These are phyloP conservation scores for Eustoma russellianum DNA, from an alignment of 257 asterid species.

Conservation along the genomic window DNA sequence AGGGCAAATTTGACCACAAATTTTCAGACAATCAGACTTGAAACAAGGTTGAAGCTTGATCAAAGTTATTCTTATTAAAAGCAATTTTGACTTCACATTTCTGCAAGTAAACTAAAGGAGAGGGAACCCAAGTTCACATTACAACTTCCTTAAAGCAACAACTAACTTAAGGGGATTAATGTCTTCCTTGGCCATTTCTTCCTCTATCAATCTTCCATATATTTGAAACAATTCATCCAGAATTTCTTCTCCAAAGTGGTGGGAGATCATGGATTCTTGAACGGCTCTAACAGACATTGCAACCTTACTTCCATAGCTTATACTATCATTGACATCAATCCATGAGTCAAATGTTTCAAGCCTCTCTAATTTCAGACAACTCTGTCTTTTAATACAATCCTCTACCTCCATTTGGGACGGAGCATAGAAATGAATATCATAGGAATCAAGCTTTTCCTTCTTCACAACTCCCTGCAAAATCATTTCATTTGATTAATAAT, in stretches of 20 bases:
- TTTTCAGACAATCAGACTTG: no score
- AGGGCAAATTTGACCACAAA: no score
- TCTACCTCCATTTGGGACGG: conserved; percentile 72
- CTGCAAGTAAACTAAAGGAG: no score
- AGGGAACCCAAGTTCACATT: no score
- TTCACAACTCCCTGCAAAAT: conserved; percentile 49
- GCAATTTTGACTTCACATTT: no score
- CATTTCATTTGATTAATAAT: no score
- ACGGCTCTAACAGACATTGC: conserved; percentile 76
- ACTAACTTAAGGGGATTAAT: conserved; percentile 36
- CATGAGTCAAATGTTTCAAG: conserved; percentile 48
- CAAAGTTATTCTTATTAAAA: no score
- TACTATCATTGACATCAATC: conserved; percentile 17
- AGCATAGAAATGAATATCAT: conserved; percentile 78
- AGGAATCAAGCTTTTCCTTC: conserved; percentile 44
- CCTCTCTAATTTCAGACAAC: conserved; percentile 43
- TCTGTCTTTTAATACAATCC: conserved; percentile 45
- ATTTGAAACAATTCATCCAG: conserved; percentile 44
- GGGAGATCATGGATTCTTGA: conserved; percentile 68
- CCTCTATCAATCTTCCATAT: conserved; percentile 60
- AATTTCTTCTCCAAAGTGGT: conserved; percentile 57
- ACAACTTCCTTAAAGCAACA: conserved; percentile 42
- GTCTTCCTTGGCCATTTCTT: conserved; percentile 41
- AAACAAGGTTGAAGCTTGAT: no score
- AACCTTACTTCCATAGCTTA: conserved; percentile 55